Evolutionary conservation across 108 stramenopile genomes (phyloP).

Genomic region (Parietichytrium sp.): DNA sequence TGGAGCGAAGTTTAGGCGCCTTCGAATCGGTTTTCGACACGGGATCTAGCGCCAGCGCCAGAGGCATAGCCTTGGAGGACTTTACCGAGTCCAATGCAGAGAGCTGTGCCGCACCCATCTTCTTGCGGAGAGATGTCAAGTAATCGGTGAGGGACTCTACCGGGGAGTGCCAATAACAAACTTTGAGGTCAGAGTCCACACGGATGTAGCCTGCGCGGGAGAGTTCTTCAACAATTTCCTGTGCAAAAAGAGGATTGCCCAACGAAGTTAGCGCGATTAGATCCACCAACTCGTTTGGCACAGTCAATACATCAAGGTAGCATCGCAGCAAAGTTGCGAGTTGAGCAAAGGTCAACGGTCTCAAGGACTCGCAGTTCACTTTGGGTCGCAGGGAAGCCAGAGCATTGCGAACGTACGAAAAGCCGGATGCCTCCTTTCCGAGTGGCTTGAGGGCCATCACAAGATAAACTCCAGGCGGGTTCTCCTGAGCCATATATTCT

Average conservation of each 20-base stretch:
- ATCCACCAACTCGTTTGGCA: background rate
- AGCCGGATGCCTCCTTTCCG: background rate
- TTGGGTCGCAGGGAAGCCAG: background rate
- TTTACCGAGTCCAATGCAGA: background rate
- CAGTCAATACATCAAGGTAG: background rate
- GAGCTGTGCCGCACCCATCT: too few species aligned
- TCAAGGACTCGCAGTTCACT: background rate
- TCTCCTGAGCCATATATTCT: background rate
- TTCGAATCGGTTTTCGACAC: too few species aligned
- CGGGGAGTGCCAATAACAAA: background rate
- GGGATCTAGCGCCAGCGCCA: too few species aligned
- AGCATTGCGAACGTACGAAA: background rate
- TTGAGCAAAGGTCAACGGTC: background rate
- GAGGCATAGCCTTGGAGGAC: background rate
- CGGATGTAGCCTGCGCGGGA: background rate
- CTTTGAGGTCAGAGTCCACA: background rate
- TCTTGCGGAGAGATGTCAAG: too few species aligned
- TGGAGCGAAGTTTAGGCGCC: too few species aligned
- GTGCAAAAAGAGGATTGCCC: background rate
- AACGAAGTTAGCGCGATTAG: background rate
- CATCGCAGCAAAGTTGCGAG: background rate
- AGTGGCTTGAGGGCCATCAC: background rate
- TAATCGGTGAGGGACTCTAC: background rate
- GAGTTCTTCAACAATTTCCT: background rate
- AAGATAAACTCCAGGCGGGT: background rate